Evolutionary conservation across 352 stramenopile species (phyloP), one percentile per base, ranked within the genome.

Genomic region (Globisporangium polare): DNA sequence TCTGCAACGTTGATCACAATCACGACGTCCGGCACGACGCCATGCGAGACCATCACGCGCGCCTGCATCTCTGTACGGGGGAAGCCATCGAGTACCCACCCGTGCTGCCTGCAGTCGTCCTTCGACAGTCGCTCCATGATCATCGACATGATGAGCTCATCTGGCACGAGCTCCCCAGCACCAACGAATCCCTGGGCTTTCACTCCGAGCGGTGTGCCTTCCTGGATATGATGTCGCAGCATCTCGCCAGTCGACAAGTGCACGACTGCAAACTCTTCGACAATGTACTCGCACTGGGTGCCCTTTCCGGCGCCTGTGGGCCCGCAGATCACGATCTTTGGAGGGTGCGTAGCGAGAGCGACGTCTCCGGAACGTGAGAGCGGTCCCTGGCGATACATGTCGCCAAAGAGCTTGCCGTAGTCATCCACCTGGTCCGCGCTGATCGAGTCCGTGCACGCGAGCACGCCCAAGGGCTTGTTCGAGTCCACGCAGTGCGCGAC

Each of bases 21-120:
- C 27, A 98, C 94, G 2, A 96, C 71, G 60, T 98, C 88, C 2
- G 93, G 88, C 2, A 80, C 65, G 37, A 97, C 71, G 17, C 89
- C 82, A 39, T 89, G 71, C 6, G 78, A 68, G 22, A 83, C 59
- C 31, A 99, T 77, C n/a, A 94, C 82, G 12, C 95, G 77, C 9
- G 95, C 95, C 63, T 99, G 93, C 18, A 77, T 83, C 37, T 88
- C 80, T 8, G 95, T 98, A 43, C 94, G 86, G 2, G 96, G 96
- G 65, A 97, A 98, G 6, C 96, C 96, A 65, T 99, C 95, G 0
- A 99, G 70, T 15, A 99, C 76, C 89, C 93, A 99, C 9, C 96
- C 96, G 20, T 75, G 79, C 53, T 75, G 55, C 35, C 82, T 68
- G 69, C 94, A 98, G 72, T 98, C 95, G 2, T 76, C 55, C 62